These are phyloP conservation scores for Hypoxylon sp. DNA, from an alignment of 2,329 filamentous ascomycete genomes.

Conservation along the genomic window DNA sequence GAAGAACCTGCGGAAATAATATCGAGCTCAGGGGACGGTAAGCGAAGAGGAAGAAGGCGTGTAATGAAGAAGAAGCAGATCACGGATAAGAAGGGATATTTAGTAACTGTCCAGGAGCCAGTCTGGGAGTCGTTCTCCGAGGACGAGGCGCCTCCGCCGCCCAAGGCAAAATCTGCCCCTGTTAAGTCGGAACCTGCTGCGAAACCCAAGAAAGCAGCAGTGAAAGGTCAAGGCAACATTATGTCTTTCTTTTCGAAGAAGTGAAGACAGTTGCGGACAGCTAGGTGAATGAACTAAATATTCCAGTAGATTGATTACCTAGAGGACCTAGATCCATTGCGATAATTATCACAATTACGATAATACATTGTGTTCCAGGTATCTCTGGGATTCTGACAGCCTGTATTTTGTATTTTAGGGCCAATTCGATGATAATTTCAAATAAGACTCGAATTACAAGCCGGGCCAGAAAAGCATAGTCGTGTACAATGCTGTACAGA, in stretches of 20 bases:
- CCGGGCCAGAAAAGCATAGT: too few species aligned
- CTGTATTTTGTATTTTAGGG: too few species aligned
- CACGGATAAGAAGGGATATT: slow-evolving; percentile 48
- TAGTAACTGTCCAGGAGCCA: slow-evolving; percentile 47
- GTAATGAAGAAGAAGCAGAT: slow-evolving; percentile 48
- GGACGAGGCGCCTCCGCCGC: slow-evolving; percentile 42
- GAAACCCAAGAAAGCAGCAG: slow-evolving; percentile 43
- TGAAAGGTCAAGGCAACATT: slow-evolving; percentile 46
- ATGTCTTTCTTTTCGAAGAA: slow-evolving; percentile 50
- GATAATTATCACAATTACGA: too few species aligned
- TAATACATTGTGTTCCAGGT: too few species aligned
- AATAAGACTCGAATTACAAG: too few species aligned
- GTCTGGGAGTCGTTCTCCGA: slow-evolving; percentile 50
- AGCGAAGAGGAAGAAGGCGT: slow-evolving; percentile 45
- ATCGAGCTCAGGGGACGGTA: slow-evolving; percentile 41
- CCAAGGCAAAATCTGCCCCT: slow-evolving; percentile 37
- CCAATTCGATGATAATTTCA: too few species aligned
- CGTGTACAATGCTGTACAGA: too few species aligned
- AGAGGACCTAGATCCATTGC: too few species aligned
- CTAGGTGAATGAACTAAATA: too few species aligned
- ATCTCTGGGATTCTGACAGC: too few species aligned
- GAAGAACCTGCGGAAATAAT: slow-evolving; percentile 44
- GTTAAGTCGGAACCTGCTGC: slow-evolving; percentile 36
- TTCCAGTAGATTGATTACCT: too few species aligned
- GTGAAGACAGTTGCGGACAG: slow-evolving; percentile 20